Evolutionary conservation across 306 rosid genomes (phyloP).

Genomic region (Cicer chorassanicum): DNA sequence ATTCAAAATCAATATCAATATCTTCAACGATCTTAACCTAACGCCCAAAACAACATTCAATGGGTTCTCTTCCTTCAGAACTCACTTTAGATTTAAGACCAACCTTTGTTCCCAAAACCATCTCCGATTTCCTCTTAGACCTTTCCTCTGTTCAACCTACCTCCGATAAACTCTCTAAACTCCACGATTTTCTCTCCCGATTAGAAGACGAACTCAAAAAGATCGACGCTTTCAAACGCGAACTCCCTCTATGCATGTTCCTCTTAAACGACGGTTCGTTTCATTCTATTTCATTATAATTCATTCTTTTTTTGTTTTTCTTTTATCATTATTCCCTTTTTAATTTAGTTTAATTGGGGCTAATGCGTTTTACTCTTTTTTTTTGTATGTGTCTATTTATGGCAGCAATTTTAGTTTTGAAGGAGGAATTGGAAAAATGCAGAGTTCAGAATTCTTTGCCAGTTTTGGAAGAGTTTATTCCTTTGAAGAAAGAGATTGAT

Average conservation of each 20-base stretch:
- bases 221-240: slow-evolving; percentile 93
- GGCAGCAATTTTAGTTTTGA: slow-evolving; percentile 70
- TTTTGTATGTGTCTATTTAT: neutral
- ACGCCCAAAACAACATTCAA: slow-evolving; percentile 39
- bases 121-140: slow-evolving; percentile 65
- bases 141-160: slow-evolving; percentile 50
- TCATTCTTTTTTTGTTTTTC: neutral
- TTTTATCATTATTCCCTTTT: neutral
- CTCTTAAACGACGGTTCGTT: slow-evolving; percentile 81
- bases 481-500: slow-evolving; percentile 68
- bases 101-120: slow-evolving; percentile 68
- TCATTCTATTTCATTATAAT: neutral
- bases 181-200: slow-evolving; percentile 55
- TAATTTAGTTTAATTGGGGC: slow-evolving; percentile 14
- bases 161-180: slow-evolving; percentile 51
- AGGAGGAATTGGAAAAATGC: slow-evolving; percentile 65
- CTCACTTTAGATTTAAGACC: slow-evolving; percentile 83
- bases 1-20: neutral
- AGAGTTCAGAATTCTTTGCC: slow-evolving; percentile 52
- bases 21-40: slow-evolving; percentile 36
- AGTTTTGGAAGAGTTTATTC: slow-evolving; percentile 79
- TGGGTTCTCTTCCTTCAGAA: slow-evolving; percentile 75
- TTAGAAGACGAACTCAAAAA: slow-evolving; percentile 81
- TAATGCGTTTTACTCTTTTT: neutral
- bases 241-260: slow-evolving; percentile 91